A percentile compares a stretch with the other conserved stretches of the same genome.
Conservation (phyloP, 2,329 filamentous ascomycete species). For the Pseudogymnoascus sp. region DNA sequence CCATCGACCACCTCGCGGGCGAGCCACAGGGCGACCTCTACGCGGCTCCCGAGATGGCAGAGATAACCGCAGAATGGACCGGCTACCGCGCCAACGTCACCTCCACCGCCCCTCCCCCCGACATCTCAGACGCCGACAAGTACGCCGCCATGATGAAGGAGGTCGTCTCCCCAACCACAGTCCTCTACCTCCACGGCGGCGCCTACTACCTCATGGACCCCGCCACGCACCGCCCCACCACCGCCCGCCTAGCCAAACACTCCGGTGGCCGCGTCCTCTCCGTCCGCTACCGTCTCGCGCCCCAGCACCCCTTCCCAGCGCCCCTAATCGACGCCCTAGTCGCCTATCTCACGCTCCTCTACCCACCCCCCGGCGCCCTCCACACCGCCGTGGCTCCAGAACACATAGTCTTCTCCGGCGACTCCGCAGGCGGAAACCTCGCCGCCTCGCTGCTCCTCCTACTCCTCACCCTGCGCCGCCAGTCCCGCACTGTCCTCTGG, state of each 20-base stretch:
- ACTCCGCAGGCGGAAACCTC: slow-evolving; percentile 67
- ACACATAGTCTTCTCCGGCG: slow-evolving; percentile 64
- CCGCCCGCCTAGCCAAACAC: slow-evolving; percentile 54
- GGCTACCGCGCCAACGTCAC: slow-evolving; percentile 53
- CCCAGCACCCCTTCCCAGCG: slow-evolving; percentile 62
- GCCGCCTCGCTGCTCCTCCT: slow-evolving; percentile 58
- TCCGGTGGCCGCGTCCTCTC: slow-evolving; percentile 62
- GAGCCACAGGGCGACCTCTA: slow-evolving; percentile 28
- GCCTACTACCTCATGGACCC: slow-evolving; percentile 69
- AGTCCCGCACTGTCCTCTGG: slow-evolving; percentile 45
- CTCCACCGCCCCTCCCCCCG: slow-evolving; percentile 42
- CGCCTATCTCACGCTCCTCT: slow-evolving; percentile 62
- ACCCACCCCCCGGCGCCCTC: slow-evolving; percentile 59
- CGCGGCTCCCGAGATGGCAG: slow-evolving; percentile 42
- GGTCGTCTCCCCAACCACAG: slow-evolving; percentile 50
- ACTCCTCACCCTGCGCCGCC: slow-evolving; percentile 52
- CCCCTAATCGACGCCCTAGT: slow-evolving; percentile 62
- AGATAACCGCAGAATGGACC: slow-evolving; percentile 68
- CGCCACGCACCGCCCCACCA: slow-evolving; percentile 50
- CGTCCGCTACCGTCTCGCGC: slow-evolving; percentile 64
- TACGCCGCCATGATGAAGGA: slow-evolving; percentile 62
- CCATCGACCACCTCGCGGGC: slow-evolving; percentile 44
- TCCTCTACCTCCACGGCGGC: slow-evolving; percentile 71
- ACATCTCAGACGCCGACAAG: slow-evolving; percentile 53
- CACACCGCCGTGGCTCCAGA: slow-evolving; percentile 57